Percentiles rank a stretch among this genome's conserved stretches.
phyloP scores from a whole-genome alignment of 2,329 filamentous ascomycete genomes.

The Westerdykella aurantiaca region DNA sequence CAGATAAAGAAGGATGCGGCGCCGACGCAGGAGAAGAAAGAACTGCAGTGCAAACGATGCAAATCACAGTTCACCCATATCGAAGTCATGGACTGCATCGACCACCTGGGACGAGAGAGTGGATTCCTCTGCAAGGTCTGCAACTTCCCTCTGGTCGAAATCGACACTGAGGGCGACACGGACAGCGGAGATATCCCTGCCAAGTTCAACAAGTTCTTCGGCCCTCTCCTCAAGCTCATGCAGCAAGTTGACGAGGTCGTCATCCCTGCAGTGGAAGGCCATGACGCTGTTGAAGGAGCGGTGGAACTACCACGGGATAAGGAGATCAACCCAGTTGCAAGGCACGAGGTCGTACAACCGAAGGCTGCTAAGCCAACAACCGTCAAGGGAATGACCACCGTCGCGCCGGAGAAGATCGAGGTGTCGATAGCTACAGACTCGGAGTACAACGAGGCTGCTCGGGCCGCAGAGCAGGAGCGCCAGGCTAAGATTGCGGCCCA shows the following conservation, averaged over 20 bases:
- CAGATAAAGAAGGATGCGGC: conserved; percentile 79
- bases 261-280: conserved; percentile 68
- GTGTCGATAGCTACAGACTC: conserved; percentile 63
- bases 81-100: conserved; percentile 75
- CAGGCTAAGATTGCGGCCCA: conserved; percentile 62
- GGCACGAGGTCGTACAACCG: conserved; percentile 54
- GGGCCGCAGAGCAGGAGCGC: conserved; percentile 57
- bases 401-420: conserved; percentile 60
- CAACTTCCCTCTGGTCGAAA: conserved; percentile 51
- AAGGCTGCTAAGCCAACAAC: conserved; percentile 56
- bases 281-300: conserved; percentile 58
- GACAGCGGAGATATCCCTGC: conserved; percentile 53
- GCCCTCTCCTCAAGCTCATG: conserved; percentile 69
- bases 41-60: conserved; percentile 79
- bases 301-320: conserved; percentile 62
- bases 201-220: conserved; percentile 68
- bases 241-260: conserved; percentile 69
- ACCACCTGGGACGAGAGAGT: conserved; percentile 47
- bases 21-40: conserved; percentile 76
- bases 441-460: conserved; percentile 61
- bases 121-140: conserved; percentile 83
- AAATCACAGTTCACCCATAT: conserved; percentile 81
- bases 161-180: conserved; percentile 37
- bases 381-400: conserved; percentile 60
- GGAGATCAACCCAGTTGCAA: conserved; percentile 57